Base-by-base conservation (phyloP, 129 eudicot genomes). In the Saussurea involucrata region DNA sequence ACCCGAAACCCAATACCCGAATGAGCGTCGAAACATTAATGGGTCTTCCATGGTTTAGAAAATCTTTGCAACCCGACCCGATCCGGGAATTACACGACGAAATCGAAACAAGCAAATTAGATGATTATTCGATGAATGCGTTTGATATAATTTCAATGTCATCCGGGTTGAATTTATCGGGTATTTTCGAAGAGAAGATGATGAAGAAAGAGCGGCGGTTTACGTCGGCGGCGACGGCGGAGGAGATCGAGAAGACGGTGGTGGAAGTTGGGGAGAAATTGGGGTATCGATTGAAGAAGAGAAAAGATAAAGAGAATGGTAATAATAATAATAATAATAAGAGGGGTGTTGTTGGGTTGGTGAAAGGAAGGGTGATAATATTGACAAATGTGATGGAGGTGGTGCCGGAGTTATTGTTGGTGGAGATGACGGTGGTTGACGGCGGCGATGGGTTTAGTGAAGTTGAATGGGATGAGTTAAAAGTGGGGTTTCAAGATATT, bases 141-240 rank as follows among this genome's bases (percentile, higher is more conserved):
- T 94, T 94, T 44, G 98, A 94, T 84, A 82, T 94, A 12, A 94
- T 94, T 4, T 84, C 96, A 1, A 84, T 94, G 98, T 89, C 97
- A 0, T 75, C 96, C 0, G 97, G 98, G 76, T 58, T 94, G 75
- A 80, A 94, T 73, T 55, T 94, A n/a, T 87, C 96, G 1, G 93
- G 93, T 10, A 68, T 94, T 11, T 91, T 94, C 11, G 93, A 89
- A 44, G 78, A 46, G 5, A 80, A 64, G n/a, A 3, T 22, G 71
- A 37, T 5, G 65, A 83, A 64, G 71, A 88, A 80, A 28, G 93
- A 86, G 74, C 78, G 81, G 80, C 76, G 90, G 77, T 89, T 91
- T 40, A 86, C 93, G 25, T 10, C 90, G 40, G 69, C 65, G 67
- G 80, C 66, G 24, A 13, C 44, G 25, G 84, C 44, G 78, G 87